Conservation (phyloP, 768 basidiomycete genomes). For the Boletus rubropictus region DNA sequence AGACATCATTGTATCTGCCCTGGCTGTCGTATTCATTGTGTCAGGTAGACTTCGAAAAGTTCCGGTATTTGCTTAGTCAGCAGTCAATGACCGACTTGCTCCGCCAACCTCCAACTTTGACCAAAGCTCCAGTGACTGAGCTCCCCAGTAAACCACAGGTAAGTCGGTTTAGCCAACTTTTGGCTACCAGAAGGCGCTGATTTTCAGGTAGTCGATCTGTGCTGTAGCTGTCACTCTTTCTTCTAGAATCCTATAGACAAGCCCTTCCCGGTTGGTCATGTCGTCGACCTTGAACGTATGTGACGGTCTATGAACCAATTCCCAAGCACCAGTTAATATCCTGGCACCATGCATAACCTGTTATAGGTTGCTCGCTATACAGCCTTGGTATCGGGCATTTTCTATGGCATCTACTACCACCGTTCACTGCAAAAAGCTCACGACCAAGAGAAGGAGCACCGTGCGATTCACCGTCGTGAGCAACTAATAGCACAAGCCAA, state of each 20-base stretch:
- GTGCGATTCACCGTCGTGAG: conserved; percentile 68
- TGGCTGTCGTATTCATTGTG: not conserved
- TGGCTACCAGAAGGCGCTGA: conserved; percentile 1
- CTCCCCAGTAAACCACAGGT: conserved; percentile 8
- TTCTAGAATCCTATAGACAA: conserved; percentile 5
- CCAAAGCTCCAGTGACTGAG: conserved; percentile 9
- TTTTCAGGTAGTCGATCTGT: conserved; percentile 6
- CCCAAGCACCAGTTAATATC: conserved; percentile 1
- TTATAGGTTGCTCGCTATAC: conserved; percentile 89
- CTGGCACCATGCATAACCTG: not conserved
- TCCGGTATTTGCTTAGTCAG: conserved; percentile 25
- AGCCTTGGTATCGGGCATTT: conserved; percentile 78
- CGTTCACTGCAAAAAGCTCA: conserved; percentile 80
- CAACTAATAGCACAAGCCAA: conserved; percentile 79
- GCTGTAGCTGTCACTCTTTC: conserved; percentile 14
- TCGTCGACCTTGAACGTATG: conserved; percentile 75
- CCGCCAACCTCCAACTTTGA: conserved; percentile 19
- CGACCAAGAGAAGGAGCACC: conserved; percentile 69
- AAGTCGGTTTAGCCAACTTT: not conserved
- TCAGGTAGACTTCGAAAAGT: too few relatives aligned
- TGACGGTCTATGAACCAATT: conserved; percentile 7
- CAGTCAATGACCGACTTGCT: conserved; percentile 25
- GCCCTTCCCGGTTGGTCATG: conserved; percentile 37
- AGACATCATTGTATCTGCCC: not conserved
- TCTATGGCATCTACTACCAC: conserved; percentile 91